Base-by-base conservation (phyloP, 2,329 filamentous ascomycete species). In the Scedosporium minutisporum region DNA sequence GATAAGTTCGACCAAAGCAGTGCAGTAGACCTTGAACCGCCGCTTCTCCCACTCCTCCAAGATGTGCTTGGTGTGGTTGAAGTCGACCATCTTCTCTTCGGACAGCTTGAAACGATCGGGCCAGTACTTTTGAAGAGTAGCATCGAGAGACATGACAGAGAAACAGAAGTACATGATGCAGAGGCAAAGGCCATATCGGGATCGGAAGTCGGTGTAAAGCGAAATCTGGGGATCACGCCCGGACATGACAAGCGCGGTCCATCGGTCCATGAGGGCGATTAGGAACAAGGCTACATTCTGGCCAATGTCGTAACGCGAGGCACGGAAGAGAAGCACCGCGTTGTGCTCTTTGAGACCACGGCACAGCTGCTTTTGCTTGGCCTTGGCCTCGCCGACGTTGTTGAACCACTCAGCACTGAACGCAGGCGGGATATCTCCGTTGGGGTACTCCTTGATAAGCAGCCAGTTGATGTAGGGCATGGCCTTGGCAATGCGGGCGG, bases 81-180 rank as follows among this genome's bases (percentile, higher is more conserved):
- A 67, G 46, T 69, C 66, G 27, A 63, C 66, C 23, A 76, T 67
- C 63, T 72, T 73, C 62, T 73, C 71, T 9, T 70, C 68, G 0
- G 74, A 74, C 46, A 74, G 66, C 16, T 70, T 68, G 57, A 71
- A 73, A 48, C 69, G 70, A 16, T 68, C 65, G 6, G 69, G 67
- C 74, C 74, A 76, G 65, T 74, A 74, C 21, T 72, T 69, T 62
- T 74, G 71, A 23, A 76, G 67, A 3, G 72, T 71, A 6, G 67
- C 67, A 59, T 77, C 75, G 5, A 77, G 68, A 3, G 70, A 67
- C 67, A 77, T 75, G 64, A 75, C 74, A 0, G 72, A 71, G 2
- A 71, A 68, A 53, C 75, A 72, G 64, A 77, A 77, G 66, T 77
- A 77, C 3, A 74, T 66, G 33, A 77, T 71, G 14, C 71, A 71